Evolutionary conservation across 2,329 filamentous ascomycete genomes (phyloP).

Genomic region (Simplicillium aogashimaense): DNA sequence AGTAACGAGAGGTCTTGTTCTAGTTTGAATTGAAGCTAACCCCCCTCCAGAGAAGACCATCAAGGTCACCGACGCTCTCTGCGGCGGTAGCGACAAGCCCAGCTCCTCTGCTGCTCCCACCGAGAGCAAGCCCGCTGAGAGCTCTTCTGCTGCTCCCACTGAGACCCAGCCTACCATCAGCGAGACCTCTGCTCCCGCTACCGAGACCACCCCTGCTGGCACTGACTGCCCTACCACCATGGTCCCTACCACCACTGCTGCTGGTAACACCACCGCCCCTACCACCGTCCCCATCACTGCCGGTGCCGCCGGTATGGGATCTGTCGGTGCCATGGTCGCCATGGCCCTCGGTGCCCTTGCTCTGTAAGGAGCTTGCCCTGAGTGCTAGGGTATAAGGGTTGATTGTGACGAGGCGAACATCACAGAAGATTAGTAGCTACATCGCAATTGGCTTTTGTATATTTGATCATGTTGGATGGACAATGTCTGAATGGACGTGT

Average conservation of each 20-base stretch:
- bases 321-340: slow-evolving; percentile 19
- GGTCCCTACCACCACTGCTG: neutral
- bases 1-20: slow-evolving; percentile 14
- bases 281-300: slow-evolving; percentile 9
- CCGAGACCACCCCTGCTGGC: slow-evolving; percentile 1
- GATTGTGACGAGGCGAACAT: too few species aligned
- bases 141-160: slow-evolving; percentile 2
- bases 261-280: slow-evolving; percentile 3
- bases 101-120: slow-evolving; percentile 4
- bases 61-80: slow-evolving; percentile 25
- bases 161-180: slow-evolving; percentile 2
- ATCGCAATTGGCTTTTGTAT: too few species aligned
- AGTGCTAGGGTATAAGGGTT: too few species aligned
- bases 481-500: too few species aligned
- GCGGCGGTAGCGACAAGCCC: slow-evolving; percentile 11
- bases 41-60: slow-evolving; percentile 23
- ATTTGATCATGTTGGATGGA: too few species aligned
- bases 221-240: slow-evolving; percentile 7
- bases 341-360: slow-evolving; percentile 22
- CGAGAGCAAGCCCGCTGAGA: slow-evolving; percentile 3
- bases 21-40: slow-evolving; percentile 13
- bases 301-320: slow-evolving; percentile 16
- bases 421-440: too few species aligned
- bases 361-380: slow-evolving; percentile 18
- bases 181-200: slow-evolving; percentile 4